phyloP scores from a whole-genome alignment of 2,329 filamentous ascomycete genomes.

The Chaetomium sp. region DNA sequence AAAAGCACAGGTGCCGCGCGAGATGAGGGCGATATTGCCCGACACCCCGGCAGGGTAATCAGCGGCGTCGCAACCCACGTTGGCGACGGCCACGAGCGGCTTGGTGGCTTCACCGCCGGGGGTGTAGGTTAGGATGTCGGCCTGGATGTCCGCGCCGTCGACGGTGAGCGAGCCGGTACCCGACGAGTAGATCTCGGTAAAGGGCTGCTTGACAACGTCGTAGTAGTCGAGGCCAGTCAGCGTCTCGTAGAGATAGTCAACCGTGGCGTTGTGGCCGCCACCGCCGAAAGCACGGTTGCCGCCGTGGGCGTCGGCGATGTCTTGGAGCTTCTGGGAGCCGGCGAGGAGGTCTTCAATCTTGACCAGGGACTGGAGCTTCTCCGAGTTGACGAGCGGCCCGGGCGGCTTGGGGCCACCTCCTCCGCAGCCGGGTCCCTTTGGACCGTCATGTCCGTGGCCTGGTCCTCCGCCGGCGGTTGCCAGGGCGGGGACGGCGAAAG shows the following conservation, averaged over 20 bases:
- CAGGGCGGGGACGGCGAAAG: conserved; percentile 26
- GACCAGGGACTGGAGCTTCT: conserved; percentile 37
- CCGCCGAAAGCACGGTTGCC: conserved; percentile 50
- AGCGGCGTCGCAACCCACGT: conserved; percentile 55
- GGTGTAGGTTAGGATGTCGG: conserved; percentile 50
- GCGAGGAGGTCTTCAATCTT: conserved; percentile 46
- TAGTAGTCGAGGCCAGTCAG: conserved; percentile 46
- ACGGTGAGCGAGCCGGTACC: conserved; percentile 39
- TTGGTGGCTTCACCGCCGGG: conserved; percentile 49
- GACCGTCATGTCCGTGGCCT: neutral
- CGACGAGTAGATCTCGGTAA: conserved; percentile 44
- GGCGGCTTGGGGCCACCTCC: conserved; percentile 19
- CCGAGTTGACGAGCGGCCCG: conserved; percentile 28
- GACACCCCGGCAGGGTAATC: conserved; percentile 56
- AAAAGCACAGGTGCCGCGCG: conserved; percentile 62
- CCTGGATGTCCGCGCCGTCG: conserved; percentile 37
- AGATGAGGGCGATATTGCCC: conserved; percentile 62
- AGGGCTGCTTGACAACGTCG: conserved; percentile 49
- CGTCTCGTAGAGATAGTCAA: conserved; percentile 49
- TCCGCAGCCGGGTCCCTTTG: neutral
- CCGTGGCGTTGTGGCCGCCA: conserved; percentile 50
- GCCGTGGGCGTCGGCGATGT: conserved; percentile 47
- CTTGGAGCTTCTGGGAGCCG: conserved; percentile 49
- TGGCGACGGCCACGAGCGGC: conserved; percentile 50
- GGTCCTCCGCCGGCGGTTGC: conserved; percentile 13